A percentile compares a stretch with the other conserved stretches of the same genome.
Evolutionary conservation across 2,329 filamentous ascomycete genomes (phyloP).

Genomic region (Pseudocercospora cruenta): DNA sequence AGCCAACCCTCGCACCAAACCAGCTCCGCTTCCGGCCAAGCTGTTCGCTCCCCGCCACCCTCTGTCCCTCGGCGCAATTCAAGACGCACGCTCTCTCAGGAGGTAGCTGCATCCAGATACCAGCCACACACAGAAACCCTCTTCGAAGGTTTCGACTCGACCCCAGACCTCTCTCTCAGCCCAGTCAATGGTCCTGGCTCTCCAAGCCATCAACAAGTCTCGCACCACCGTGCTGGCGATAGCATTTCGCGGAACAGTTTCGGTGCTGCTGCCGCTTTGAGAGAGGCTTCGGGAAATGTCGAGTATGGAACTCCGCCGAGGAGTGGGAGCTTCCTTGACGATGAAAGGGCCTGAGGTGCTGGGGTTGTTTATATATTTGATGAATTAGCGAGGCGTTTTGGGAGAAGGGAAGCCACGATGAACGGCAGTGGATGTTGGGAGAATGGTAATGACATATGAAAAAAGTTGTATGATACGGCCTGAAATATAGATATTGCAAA

Average conservation of each 20-base stretch:
- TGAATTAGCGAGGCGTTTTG: too few relatives aligned
- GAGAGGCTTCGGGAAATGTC: conserved; percentile 21
- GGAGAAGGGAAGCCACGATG: too few relatives aligned
- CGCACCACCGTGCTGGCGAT: conserved; percentile 35
- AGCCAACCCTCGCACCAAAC: conserved; percentile 3
- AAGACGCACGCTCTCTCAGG: conserved; percentile 29
- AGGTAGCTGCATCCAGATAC: conserved; percentile 18
- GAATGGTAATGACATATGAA: too few relatives aligned
- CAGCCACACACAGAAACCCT: conserved; percentile 17
- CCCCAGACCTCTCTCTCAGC: not conserved
- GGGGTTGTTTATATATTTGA: not conserved
- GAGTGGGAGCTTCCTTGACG: conserved; percentile 4
- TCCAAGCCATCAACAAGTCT: conserved; percentile 20
- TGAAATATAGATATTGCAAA: too few relatives aligned
- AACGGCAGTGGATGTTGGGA: too few relatives aligned
- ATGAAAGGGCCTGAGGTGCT: not conserved
- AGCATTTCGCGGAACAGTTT: conserved; percentile 37
- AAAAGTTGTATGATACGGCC: too few relatives aligned
- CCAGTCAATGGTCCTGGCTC: not conserved
- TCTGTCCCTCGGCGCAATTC: conserved; percentile 33
- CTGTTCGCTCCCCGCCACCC: conserved; percentile 20
- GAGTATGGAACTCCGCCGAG: conserved; percentile 23
- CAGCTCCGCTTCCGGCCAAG: not conserved
- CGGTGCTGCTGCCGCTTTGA: conserved; percentile 33
- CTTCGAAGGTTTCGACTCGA: conserved; percentile 36